Evolutionary conservation across 139 green algal species (phyloP), one percentile per base, ranked within the genome.

Genomic region (Eudorina sp.): DNA sequence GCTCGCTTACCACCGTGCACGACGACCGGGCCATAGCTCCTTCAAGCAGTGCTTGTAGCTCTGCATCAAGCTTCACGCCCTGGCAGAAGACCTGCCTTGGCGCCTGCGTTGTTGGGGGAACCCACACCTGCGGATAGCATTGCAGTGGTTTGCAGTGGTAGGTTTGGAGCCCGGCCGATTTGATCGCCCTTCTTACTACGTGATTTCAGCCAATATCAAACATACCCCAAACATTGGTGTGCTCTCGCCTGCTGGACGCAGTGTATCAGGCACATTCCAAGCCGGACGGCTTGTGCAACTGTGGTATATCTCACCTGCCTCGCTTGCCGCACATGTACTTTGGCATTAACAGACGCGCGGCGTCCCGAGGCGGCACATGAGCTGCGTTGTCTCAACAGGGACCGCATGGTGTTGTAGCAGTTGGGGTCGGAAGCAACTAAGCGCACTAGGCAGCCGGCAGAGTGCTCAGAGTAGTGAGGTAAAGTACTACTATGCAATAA

Each of bases 1-100:
- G 68, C 19, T 25, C 36, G 19, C 80, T 19, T 48, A 86, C 80
- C 81, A 87, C 81, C 5, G 81, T 69, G 81, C 81, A 87, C 0
- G 81, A 79, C 13, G 81, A 87, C 11, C 81, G 81, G 25, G 81
- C 81, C 62, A 79, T 78, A 36, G 81, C 81, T 6, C 45, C 81
- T 46, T 78, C 81, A 13, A 87, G 64, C 64, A 87, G 18, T 2
- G 62, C 81, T 31, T 79, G 45, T 16, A 87, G 14, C 80, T 76
- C 60, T 23, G 80, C 55, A 46, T 86, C 80, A 13, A 86, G n/a
- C 41, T 76, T 76, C 11, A 85, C 78, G 7, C 19, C 70, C 21
- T 43, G 73, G 45, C 45, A 62, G 23, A 21, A 58, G 40, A 29
- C 25, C 46, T 43, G 14, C 73, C 8, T 81, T 27, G 27, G 73